Evolutionary conservation across 2,329 filamentous ascomycete genomes (phyloP).

Genomic region (Aspergillus sp.): DNA sequence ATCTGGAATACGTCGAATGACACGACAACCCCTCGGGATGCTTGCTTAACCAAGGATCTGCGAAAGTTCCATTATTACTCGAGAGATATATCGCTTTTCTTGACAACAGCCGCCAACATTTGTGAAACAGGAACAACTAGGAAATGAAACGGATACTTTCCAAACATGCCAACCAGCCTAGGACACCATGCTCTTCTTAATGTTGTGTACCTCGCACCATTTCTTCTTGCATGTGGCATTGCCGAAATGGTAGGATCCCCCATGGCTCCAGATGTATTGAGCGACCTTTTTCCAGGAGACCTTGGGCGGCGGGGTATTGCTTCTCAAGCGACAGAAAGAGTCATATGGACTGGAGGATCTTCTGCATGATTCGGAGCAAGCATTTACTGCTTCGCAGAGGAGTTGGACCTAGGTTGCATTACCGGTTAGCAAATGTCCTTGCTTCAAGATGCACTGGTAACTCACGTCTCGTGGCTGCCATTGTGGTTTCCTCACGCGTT

Average conservation of each 20-base stretch:
- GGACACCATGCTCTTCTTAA: conserved; percentile 9
- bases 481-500: conserved; percentile 36
- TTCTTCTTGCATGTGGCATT: conserved; percentile 55
- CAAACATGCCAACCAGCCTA: neutral
- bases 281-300: conserved; percentile 52
- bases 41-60: too few relatives aligned
- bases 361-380: conserved; percentile 12
- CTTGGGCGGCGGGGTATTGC: conserved; percentile 26
- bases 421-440: neutral
- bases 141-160: neutral
- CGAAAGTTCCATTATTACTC: neutral
- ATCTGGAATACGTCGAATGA: too few relatives aligned
- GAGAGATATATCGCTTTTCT: neutral
- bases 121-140: neutral
- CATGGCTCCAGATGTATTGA: conserved; percentile 42
- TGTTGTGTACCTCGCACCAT: conserved; percentile 41
- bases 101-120: neutral
- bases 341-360: conserved; percentile 1
- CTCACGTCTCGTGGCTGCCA: conserved; percentile 38
- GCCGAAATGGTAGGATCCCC: conserved; percentile 51
- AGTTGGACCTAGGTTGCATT: conserved; percentile 25
- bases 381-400: conserved; percentile 31
- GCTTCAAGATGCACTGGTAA: conserved; percentile 8
- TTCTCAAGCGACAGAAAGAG: conserved; percentile 3
- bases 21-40: too few relatives aligned